phyloP scores from a whole-genome alignment of 129 eudicot species.

The Pseudognaphalium luteoalbum region DNA sequence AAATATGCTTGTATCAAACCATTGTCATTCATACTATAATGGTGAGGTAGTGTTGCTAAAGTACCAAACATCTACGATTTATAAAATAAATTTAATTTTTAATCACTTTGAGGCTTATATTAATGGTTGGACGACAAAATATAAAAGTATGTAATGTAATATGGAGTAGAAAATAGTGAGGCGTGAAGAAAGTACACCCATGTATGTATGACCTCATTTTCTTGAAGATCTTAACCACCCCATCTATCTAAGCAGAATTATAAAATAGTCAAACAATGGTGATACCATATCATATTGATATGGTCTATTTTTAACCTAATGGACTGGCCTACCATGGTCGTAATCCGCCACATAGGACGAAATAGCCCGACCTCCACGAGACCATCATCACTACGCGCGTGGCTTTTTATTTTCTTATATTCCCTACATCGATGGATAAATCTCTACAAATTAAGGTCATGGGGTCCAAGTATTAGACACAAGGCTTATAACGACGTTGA shows the following conservation, averaged over 20 bases:
- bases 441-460: conserved; percentile 18
- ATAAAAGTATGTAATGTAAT: neutral
- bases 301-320: conserved; percentile 6
- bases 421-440: conserved; percentile 22
- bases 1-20: too few species aligned
- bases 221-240: conserved; percentile 43
- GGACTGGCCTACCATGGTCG: conserved; percentile 25
- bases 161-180: neutral
- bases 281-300: conserved; percentile 25
- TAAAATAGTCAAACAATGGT: conserved; percentile 40
- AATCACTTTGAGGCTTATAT: neutral
- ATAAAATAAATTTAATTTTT: too few species aligned
- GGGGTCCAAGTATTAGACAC: conserved; percentile 26
- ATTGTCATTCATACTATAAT: neutral
- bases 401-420: conserved; percentile 11
- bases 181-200: conserved; percentile 26
- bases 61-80: too few species aligned
- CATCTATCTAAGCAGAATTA: conserved; percentile 24
- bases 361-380: conserved; percentile 28
- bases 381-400: conserved; percentile 29
- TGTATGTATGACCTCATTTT: conserved; percentile 38
- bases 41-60: neutral
- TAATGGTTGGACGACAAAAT: conserved; percentile 22
- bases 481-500: conserved; percentile 17
- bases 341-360: conserved; percentile 32